Evolutionary conservation across 768 basidiomycete species (phyloP).

Genomic region (Mycena belliarum): DNA sequence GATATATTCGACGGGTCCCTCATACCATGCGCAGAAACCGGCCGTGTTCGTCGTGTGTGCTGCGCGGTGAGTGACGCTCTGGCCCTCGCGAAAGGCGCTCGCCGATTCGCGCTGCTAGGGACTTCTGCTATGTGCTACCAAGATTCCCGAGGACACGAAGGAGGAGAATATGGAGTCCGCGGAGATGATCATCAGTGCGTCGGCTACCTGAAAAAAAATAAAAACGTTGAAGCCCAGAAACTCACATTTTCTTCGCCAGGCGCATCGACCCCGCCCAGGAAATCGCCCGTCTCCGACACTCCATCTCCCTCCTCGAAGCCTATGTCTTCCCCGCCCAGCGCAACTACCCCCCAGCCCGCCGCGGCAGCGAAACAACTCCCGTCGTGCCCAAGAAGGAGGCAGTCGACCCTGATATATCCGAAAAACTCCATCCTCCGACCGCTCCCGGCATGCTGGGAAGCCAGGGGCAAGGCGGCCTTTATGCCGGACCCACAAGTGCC

Average conservation of each 20-base stretch:
- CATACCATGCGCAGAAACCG: conserved; percentile 56
- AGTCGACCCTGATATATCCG: conserved; percentile 46
- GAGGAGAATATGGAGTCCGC: conserved; percentile 50
- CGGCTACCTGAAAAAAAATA: conserved; percentile 7
- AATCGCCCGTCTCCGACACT: conserved; percentile 68
- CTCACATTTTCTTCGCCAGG: conserved; percentile 23
- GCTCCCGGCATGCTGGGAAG: conserved; percentile 69
- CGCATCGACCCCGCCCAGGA: conserved; percentile 66
- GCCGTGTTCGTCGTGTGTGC: conserved; percentile 86
- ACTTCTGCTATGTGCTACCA: conserved; percentile 83
- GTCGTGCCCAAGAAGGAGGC: conserved; percentile 56
- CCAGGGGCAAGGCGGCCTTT: conserved; percentile 67
- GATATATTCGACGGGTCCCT: background rate
- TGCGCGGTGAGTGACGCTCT: conserved; percentile 59
- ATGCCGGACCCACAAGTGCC: conserved; percentile 78
- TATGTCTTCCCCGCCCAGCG: conserved; percentile 53
- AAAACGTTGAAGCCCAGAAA: conserved; percentile 18
- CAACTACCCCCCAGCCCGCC: conserved; percentile 31
- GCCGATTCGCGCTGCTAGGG: conserved; percentile 43
- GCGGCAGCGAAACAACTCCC: conserved; percentile 37
- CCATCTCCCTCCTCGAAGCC: conserved; percentile 65
- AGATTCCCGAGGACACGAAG: conserved; percentile 66
- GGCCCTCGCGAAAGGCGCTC: conserved; percentile 7
- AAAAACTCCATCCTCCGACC: conserved; percentile 39
- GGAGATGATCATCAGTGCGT: conserved; percentile 64